Evolutionary conservation across 2,329 filamentous ascomycete genomes (phyloP).

Genomic region (Alternaria arborescens): DNA sequence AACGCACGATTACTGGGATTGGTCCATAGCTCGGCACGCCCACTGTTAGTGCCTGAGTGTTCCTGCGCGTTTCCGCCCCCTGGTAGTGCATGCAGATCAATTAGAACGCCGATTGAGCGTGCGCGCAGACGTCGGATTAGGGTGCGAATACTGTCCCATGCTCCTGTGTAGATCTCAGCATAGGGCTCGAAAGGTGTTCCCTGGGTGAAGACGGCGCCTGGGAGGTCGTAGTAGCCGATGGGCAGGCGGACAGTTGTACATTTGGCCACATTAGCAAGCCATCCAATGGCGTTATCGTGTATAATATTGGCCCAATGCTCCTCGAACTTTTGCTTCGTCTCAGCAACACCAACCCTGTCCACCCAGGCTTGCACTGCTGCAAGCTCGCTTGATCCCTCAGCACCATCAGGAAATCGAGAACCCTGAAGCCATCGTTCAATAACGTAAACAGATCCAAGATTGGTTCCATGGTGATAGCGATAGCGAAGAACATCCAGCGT

Average conservation of each 20-base stretch:
- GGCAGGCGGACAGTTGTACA: conserved; percentile 68
- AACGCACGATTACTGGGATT: conserved; percentile 55
- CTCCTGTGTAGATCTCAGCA: conserved; percentile 60
- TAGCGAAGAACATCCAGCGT: conserved; percentile 60
- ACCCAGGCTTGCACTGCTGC: conserved; percentile 61
- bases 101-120: conserved; percentile 63
- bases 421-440: conserved; percentile 66
- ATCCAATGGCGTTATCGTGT: conserved; percentile 61
- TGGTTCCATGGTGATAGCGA: conserved; percentile 67
- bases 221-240: conserved; percentile 66
- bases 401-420: conserved; percentile 58
- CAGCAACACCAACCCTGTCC: conserved; percentile 57
- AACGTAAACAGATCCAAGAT: conserved; percentile 68
- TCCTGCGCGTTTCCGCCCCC: conserved; percentile 65
- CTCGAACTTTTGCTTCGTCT: conserved; percentile 61
- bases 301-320: conserved; percentile 62
- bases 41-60: conserved; percentile 64
- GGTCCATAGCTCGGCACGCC: conserved; percentile 62
- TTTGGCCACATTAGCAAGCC: conserved; percentile 61
- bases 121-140: conserved; percentile 57
- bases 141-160: conserved; percentile 61
- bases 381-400: conserved; percentile 59
- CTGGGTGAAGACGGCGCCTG: conserved; percentile 58
- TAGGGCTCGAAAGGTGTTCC: conserved; percentile 62
- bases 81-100: conserved; percentile 67